Conservation (phyloP, 2,329 filamentous ascomycete genomes). For the Arthroderma sp. region DNA sequence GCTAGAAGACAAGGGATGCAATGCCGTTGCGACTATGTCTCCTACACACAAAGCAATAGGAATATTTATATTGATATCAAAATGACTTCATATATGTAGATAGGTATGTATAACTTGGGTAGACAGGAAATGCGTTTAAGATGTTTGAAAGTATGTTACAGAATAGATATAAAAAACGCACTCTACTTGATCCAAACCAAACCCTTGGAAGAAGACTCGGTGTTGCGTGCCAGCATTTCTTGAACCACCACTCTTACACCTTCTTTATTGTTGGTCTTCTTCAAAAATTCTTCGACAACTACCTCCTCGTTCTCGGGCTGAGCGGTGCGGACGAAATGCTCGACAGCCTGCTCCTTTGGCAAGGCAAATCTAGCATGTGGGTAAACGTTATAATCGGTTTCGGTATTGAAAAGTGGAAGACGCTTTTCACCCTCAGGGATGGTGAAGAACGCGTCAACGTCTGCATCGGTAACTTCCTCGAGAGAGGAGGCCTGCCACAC, state of each 20-base stretch:
- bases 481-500: slow-evolving; percentile 65
- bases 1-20: no score
- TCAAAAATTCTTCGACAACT: slow-evolving; percentile 51
- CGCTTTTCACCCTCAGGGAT: slow-evolving; percentile 31
- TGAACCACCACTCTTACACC: slow-evolving; percentile 55
- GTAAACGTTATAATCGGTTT: slow-evolving; percentile 54
- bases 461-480: slow-evolving; percentile 46
- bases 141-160: no score
- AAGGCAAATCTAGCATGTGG: slow-evolving; percentile 57
- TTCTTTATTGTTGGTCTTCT: slow-evolving; percentile 48
- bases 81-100: background rate
- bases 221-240: slow-evolving; percentile 56
- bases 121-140: background rate
- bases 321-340: slow-evolving; percentile 28
- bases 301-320: slow-evolving; percentile 37
- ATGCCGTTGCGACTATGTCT: no score
- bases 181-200: slow-evolving; percentile 1
- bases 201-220: slow-evolving; percentile 33
- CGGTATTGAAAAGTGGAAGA: slow-evolving; percentile 49
- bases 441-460: slow-evolving; percentile 58
- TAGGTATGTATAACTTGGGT: background rate
- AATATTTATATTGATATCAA: background rate
- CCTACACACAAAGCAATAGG: background rate
- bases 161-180: background rate
- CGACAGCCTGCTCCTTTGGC: slow-evolving; percentile 51